Evolutionary conservation across 129 eudicot species (phyloP), one percentile per base, ranked within the genome.

Genomic region (Heracleum sosnowskyi): DNA sequence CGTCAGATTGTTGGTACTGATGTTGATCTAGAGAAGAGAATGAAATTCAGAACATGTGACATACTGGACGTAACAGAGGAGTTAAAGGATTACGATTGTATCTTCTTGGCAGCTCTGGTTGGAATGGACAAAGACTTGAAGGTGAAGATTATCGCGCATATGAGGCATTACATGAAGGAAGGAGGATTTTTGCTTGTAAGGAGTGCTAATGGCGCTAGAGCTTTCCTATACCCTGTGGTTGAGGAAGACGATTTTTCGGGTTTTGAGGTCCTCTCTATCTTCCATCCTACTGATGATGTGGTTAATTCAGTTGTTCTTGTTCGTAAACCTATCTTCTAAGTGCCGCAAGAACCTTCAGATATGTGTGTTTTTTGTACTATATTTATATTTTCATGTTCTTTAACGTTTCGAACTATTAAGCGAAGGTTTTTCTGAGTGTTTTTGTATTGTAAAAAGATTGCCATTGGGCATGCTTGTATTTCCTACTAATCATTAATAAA

Each of bases 91-190:
- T 81, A 81, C 31, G 84, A 81, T 7, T 75, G 78, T 17, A 66
- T 81, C 20, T 81, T 81, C 36, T 29, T 81, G 71, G 84, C 84
- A n/a, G 84, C 84, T 63, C 80, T 81, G 11, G 80, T 81, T 45
- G 84, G 84, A 35, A 76, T 81, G 80, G 77, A 69, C 53, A 81
- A 66, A 33, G 84, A 76, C 17, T 66, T 69, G 13, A 81, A 81
- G 69, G 71, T 76, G 78, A 75, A 75, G 41, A 69, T 81, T 12
- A 76, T 81, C 13, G 71, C 18, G n/a, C 84, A 81, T 81, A 15
- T 81, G 15, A 68, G 70, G 29, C 69, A 81, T 69, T 44, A 81
- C 22, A 81, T 81, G 84, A 75, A 75, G 75, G 74, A 41, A 31
- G 84, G 80, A 9, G 80, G 75, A 18, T 36, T 45, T 47, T 49